phyloP scores from a whole-genome alignment of 2,329 filamentous ascomycete species.

The Volutella citrinella region DNA sequence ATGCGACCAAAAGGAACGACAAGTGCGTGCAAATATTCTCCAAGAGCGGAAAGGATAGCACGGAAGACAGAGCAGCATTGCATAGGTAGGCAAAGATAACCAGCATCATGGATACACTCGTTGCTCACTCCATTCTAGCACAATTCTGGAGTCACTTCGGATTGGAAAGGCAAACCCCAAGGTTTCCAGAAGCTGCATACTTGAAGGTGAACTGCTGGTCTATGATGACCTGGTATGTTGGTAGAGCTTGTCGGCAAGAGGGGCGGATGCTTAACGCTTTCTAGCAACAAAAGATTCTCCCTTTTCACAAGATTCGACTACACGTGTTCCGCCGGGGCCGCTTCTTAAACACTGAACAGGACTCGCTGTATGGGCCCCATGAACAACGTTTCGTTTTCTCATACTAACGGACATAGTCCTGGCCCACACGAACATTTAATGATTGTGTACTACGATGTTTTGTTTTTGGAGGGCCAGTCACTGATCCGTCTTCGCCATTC shows the following conservation, averaged over 20 bases:
- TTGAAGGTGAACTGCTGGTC: slow-evolving; percentile 81
- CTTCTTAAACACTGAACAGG: slow-evolving; percentile 63
- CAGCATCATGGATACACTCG: neutral
- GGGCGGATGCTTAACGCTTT: too few relatives aligned
- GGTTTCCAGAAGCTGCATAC: slow-evolving; percentile 65
- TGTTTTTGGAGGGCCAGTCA: slow-evolving; percentile 53
- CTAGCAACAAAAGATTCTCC: slow-evolving; percentile 59
- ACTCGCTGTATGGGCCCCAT: slow-evolving; percentile 57
- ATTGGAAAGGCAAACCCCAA: slow-evolving; percentile 57
- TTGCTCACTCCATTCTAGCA: slow-evolving; percentile 27
- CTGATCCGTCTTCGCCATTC: slow-evolving; percentile 52
- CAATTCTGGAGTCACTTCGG: slow-evolving; percentile 62
- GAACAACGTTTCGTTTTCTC: too few relatives aligned
- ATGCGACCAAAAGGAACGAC: slow-evolving; percentile 53
- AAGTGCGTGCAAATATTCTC: slow-evolving; percentile 80
- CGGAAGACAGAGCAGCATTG: slow-evolving; percentile 61
- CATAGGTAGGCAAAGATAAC: slow-evolving; percentile 43
- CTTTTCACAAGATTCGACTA: slow-evolving; percentile 80
- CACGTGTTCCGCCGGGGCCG: slow-evolving; percentile 72
- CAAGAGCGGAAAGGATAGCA: slow-evolving; percentile 90
- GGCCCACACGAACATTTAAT: slow-evolving; percentile 54
- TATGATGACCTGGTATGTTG: slow-evolving; percentile 63
- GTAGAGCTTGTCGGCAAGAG: too few relatives aligned
- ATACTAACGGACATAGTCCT: slow-evolving; percentile 35
- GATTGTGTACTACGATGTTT: slow-evolving; percentile 59